Evolutionary conservation across 148 eudicot species (phyloP).

Genomic region (Dianthus caryophyllus): DNA sequence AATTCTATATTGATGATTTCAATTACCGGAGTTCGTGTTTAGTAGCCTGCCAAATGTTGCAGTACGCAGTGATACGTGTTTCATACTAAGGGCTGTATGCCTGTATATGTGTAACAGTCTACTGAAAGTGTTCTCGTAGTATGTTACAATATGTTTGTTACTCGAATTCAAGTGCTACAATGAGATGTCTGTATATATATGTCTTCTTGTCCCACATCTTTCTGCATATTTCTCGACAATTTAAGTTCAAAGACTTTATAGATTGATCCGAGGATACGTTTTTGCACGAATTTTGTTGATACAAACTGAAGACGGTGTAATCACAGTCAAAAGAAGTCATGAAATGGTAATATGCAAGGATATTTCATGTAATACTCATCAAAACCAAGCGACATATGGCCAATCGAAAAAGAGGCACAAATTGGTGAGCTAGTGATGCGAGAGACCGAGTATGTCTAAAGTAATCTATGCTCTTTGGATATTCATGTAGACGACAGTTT

Average conservation of each 20-base stretch:
- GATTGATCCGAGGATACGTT: not conserved
- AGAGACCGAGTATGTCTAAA: too few relatives aligned
- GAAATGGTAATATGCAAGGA: too few relatives aligned
- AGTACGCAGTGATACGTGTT: not conserved
- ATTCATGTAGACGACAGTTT: too few relatives aligned
- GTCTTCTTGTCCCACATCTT: not conserved
- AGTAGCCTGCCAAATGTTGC: constrained; percentile 6
- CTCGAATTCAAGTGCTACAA: not conserved
- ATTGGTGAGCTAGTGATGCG: too few relatives aligned
- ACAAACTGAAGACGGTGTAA: too few relatives aligned
- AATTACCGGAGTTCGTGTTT: not conserved
- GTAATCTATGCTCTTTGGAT: too few relatives aligned
- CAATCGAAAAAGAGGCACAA: too few relatives aligned
- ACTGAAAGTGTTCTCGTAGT: not conserved
- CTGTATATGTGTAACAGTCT: not conserved
- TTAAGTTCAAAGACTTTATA: not conserved
- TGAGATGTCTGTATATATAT: not conserved
- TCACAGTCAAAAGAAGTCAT: too few relatives aligned
- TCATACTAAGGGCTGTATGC: too few relatives aligned
- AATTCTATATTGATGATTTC: constrained; percentile 1
- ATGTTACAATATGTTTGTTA: not conserved
- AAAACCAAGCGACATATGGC: constrained; percentile 72
- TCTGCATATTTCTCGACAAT: too few relatives aligned
- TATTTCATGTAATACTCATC: too few relatives aligned
- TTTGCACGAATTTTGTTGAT: not conserved